Evolutionary conservation across 345 rosid species (phyloP).

Genomic region (Moricandia moricandioides): DNA sequence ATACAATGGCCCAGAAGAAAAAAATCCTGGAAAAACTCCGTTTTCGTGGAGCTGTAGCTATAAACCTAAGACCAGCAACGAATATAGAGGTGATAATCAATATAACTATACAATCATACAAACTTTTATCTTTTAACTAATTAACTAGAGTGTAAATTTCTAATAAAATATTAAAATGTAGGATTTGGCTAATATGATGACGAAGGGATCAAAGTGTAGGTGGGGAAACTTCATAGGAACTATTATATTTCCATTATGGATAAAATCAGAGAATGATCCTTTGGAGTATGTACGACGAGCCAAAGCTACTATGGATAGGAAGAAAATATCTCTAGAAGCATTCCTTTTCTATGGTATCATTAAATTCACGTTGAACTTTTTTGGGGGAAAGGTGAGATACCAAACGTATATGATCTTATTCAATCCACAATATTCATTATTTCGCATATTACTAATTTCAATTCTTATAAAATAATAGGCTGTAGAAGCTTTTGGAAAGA

Average conservation of each 20-base stretch:
- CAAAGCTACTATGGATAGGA: slow-evolving; percentile 44
- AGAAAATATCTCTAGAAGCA: slow-evolving; percentile 54
- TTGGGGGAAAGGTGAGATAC: slow-evolving; percentile 43
- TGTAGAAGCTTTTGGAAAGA: slow-evolving; percentile 17
- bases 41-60: slow-evolving; percentile 34
- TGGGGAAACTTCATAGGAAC: slow-evolving; percentile 59
- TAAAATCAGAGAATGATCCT: slow-evolving; percentile 42
- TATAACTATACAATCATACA: not conserved
- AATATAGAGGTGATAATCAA: slow-evolving; percentile 46
- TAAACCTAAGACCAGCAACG: slow-evolving; percentile 48
- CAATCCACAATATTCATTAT: too few species aligned
- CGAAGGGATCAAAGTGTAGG: slow-evolving; percentile 38
- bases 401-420: not conserved
- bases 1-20: slow-evolving; percentile 17
- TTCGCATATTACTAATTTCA: not conserved
- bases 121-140: not conserved
- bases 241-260: slow-evolving; percentile 45
- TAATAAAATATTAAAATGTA: not conserved
- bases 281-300: slow-evolving; percentile 49
- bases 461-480: not conserved
- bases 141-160: not conserved
- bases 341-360: slow-evolving; percentile 14
- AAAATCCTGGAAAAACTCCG: slow-evolving; percentile 11
- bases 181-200: slow-evolving; percentile 54
- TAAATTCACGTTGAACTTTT: slow-evolving; percentile 28